Base-by-base conservation (phyloP, 1,139 yeast genomes). In the Tardiomyces depauwii region DNA sequence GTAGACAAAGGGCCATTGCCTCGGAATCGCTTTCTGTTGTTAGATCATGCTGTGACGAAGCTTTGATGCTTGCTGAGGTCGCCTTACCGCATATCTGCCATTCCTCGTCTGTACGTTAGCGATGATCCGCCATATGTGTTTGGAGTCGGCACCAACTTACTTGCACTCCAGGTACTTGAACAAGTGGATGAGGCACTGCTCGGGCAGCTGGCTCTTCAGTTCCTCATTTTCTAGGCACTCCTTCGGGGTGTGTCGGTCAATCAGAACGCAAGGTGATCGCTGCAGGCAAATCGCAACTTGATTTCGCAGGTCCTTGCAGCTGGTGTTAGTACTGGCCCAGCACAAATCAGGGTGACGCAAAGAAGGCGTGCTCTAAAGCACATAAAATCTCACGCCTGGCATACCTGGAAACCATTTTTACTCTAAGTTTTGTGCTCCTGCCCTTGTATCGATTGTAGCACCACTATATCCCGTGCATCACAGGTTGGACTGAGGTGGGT, bases 281-380 rank as follows among this genome's bases (percentile, higher is more conserved):
- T 91, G 98, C 44, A 91, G 73, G 61, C 98, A 91, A 21, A 91
- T 82, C 7, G 97, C 97, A 51, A 91, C 87, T 14, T 95, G 95
- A 57, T 78, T 86, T 58, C 88, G 78, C 59, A 89, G 93, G 64
- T 91, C 98, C 59, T 85, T 82, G 65, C 98, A 91, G 73, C 95
- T 88, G 19, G 49, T 47, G 1, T 30, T 30, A 30, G 36, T 21
- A 21, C 25, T 4, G 25, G 25, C 25, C 4, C 25, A 7, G 7
- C 7, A 7, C 4, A 7, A 21, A 21, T 21, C 7, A 21, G 4
- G 7, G 25, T 5, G 7, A 21, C n/a, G n/a, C n/a, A n/a, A n/a
- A n/a, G n/a, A n/a, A n/a, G n/a, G n/a, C n/a, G n/a, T n/a, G n/a
- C n/a, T n/a, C n/a, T n/a, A n/a, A n/a, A n/a, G n/a, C n/a, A n/a